Conservation (phyloP, 2,329 filamentous ascomycete genomes). For the Pseudofabraea citricarpa region DNA sequence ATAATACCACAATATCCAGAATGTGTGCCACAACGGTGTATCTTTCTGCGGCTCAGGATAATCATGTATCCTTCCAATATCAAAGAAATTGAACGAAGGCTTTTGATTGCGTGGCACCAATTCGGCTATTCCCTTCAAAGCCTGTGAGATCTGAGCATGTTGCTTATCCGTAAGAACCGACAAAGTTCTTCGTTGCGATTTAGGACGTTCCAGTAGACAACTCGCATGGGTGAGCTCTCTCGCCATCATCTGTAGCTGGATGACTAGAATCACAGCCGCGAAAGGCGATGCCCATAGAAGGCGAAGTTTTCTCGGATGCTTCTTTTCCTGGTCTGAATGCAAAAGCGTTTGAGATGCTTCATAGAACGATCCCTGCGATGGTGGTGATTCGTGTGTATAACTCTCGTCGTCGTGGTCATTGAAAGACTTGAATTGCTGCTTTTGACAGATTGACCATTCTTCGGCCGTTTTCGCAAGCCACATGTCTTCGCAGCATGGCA, state of each 20-base stretch:
- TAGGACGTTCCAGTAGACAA: slow-evolving; percentile 7
- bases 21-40: slow-evolving; percentile 6
- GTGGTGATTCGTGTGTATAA: slow-evolving; percentile 3
- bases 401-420: slow-evolving; percentile 5
- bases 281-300: slow-evolving; percentile 6
- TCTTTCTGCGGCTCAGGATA: slow-evolving; percentile 1
- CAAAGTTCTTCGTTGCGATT: slow-evolving; percentile 3
- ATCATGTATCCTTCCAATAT: neutral
- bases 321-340: slow-evolving; percentile 3
- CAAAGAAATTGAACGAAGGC: slow-evolving; percentile 4
- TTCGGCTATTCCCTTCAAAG: slow-evolving; percentile 6
- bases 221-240: slow-evolving; percentile 4
- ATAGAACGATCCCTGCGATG: slow-evolving; percentile 7
- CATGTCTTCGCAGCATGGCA: slow-evolving; percentile 6
- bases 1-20: slow-evolving; percentile 8
- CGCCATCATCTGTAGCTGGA: slow-evolving; percentile 8
- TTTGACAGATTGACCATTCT: neutral
- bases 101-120: slow-evolving; percentile 5
- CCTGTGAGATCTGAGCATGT: slow-evolving; percentile 7
- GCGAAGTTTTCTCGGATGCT: slow-evolving; percentile 1
- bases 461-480: slow-evolving; percentile 5
- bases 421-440: slow-evolving; percentile 6
- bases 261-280: slow-evolving; percentile 7
- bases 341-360: slow-evolving; percentile 6
- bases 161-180: slow-evolving; percentile 7